Evolutionary conservation across 495 filamentous ascomycete species (phyloP).

Genomic region (Hyaloscypha variabilis): DNA sequence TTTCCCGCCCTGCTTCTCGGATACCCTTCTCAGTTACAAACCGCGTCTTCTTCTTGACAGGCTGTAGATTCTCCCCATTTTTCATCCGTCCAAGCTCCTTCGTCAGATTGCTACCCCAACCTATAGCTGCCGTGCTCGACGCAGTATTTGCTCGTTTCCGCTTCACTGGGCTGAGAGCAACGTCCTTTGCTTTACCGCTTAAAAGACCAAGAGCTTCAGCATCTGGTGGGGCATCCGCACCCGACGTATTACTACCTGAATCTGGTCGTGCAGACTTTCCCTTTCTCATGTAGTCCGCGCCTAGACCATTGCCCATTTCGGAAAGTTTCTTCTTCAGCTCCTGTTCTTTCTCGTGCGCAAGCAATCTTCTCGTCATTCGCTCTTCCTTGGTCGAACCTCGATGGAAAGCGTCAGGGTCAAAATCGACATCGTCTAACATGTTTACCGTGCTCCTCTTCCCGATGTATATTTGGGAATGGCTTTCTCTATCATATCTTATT

Average conservation of each 20-base stretch:
- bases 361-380: conserved; percentile 26
- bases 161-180: conserved; percentile 76
- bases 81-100: conserved; percentile 55
- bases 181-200: conserved; percentile 53
- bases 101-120: conserved; percentile 51
- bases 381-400: conserved; percentile 42
- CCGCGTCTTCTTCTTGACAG: conserved; percentile 75
- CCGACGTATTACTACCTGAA: background rate
- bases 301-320: conserved; percentile 63
- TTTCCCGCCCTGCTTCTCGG: conserved; percentile 75
- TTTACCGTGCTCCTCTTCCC: conserved; percentile 56
- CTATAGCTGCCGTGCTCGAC: conserved; percentile 38
- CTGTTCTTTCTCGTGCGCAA: conserved; percentile 73
- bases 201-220: conserved; percentile 59
- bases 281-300: conserved; percentile 74
- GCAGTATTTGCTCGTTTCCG: conserved; percentile 57
- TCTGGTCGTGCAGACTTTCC: conserved; percentile 29
- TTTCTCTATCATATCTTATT: conserved; percentile 61
- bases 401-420: conserved; percentile 56
- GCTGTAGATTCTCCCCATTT: conserved; percentile 51
- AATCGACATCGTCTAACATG: conserved; percentile 70
- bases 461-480: conserved; percentile 63
- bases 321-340: conserved; percentile 76
- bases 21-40: conserved; percentile 80
- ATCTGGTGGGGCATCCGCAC: conserved; percentile 34